Conservation (phyloP, 2,329 filamentous ascomycete genomes). For the Pyricularia pennisetigena region DNA sequence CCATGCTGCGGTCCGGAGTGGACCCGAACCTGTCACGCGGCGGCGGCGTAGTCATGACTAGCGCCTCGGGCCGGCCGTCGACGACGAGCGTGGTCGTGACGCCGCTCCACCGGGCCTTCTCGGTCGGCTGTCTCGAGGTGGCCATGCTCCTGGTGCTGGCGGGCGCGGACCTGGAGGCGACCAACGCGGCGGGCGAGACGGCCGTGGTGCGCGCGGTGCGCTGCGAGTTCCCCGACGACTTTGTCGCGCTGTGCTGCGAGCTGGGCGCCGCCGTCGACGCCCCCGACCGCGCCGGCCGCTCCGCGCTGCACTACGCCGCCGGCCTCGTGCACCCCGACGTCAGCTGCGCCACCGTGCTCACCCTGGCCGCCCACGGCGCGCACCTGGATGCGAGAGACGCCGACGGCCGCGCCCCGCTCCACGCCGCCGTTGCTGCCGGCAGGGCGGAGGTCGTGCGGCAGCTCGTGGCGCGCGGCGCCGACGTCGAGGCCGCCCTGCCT, state of each 20-base stretch:
- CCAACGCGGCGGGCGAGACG: slow-evolving; percentile 10
- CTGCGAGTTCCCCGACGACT: slow-evolving; percentile 12
- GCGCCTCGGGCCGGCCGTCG: background rate
- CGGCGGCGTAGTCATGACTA: background rate
- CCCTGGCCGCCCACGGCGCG: slow-evolving; percentile 11
- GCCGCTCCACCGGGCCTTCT: slow-evolving; percentile 14
- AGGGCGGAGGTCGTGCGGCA: slow-evolving; percentile 8
- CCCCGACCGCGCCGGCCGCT: slow-evolving; percentile 12
- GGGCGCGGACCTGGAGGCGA: slow-evolving; percentile 13
- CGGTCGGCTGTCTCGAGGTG: slow-evolving; percentile 10
- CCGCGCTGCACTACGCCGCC: slow-evolving; percentile 15
- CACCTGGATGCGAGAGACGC: slow-evolving; percentile 11
- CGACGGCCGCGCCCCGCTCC: slow-evolving; percentile 13
- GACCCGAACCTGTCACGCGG: slow-evolving; percentile 11
- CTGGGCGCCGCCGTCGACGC: slow-evolving; percentile 13
- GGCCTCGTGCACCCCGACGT: slow-evolving; percentile 11
- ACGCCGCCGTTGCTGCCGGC: slow-evolving; percentile 11
- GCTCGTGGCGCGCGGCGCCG: slow-evolving; percentile 14
- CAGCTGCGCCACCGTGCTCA: slow-evolving; percentile 8
- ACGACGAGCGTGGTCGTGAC: slow-evolving; percentile 4
- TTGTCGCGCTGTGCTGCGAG: slow-evolving; percentile 14
- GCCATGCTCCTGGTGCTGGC: slow-evolving; percentile 13
- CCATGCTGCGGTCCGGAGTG: slow-evolving; percentile 12
- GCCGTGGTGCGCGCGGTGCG: slow-evolving; percentile 12
- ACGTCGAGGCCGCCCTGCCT: slow-evolving; percentile 11